phyloP scores from a whole-genome alignment of 106 monocot genomes.

The Dendrobium huoshanense region DNA sequence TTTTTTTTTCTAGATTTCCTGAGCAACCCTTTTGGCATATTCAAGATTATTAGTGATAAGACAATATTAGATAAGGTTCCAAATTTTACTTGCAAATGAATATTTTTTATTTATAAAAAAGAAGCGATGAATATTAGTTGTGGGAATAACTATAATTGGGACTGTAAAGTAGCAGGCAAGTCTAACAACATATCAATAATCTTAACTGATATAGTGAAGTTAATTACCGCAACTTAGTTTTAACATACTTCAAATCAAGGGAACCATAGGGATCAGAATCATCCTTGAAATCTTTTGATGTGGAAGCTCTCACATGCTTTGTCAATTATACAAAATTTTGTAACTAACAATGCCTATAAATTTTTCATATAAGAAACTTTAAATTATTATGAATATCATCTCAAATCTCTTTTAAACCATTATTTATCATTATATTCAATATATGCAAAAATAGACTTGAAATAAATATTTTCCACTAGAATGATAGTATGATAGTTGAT shows the following conservation, averaged over 20 bases:
- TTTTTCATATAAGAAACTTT: too few relatives aligned
- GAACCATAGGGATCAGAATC: constrained; percentile 56
- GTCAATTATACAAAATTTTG: too few relatives aligned
- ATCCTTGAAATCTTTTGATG: constrained; percentile 49
- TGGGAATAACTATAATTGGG: too few relatives aligned
- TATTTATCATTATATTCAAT: too few relatives aligned
- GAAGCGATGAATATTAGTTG: too few relatives aligned
- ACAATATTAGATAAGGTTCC: constrained; percentile 70
- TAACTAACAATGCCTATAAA: too few relatives aligned
- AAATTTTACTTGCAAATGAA: constrained; percentile 50
- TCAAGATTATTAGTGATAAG: constrained; percentile 74
- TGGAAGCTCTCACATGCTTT: too few relatives aligned
- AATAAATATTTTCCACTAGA: too few relatives aligned
- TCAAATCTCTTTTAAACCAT: too few relatives aligned
- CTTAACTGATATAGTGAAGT: neutral
- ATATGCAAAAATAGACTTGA: too few relatives aligned
- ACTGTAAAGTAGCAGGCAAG: neutral
- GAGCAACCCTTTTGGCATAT: constrained; percentile 75
- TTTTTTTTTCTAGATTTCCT: constrained; percentile 57
- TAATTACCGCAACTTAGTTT: constrained; percentile 54
- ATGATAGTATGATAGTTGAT: too few relatives aligned
- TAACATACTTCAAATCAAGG: constrained; percentile 53
- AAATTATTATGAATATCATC: too few relatives aligned
- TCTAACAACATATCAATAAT: neutral
- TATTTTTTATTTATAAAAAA: neutral